Base-by-base conservation (phyloP, 306 rosid genomes). In the Quercus alba region DNA sequence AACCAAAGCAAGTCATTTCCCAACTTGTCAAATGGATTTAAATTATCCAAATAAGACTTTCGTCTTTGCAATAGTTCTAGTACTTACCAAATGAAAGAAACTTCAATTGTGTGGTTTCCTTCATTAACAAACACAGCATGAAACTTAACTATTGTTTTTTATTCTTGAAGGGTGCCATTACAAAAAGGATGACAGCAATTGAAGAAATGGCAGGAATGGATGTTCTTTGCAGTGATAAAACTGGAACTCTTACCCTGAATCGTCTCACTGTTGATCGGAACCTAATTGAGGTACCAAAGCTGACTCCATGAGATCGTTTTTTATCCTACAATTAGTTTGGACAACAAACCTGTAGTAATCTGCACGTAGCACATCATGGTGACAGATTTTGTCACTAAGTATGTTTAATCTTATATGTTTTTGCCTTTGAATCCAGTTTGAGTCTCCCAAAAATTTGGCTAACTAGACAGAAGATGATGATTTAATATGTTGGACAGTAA, bases 191-290 rank as follows among this genome's bases (percentile, higher is more conserved):
- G 97, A 93, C 97, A 35, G 97, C 97, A 81, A 93, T 93, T 67
- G 97, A 91, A 85, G 97, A 93, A 84, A 93, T 93, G 97, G 97
- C 97, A 1, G 97, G 97, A 75, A 93, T 91, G 97, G 97, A 93
- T 84, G 94, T 91, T 58, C 88, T 93, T 54, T 93, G 97, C 89
- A 93, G 97, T 75, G 97, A 93, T 79, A 93, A 91, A 88, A 93
- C 97, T 4, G 97, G 97, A 78, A 93, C 97, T 84, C 97, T 93
- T 35, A 93, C 97, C 33, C 83, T 93, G 72, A 93, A 93, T 78
- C 97, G 97, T 74, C 93, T 93, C 64, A 82, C 91, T 18, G 97
- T 93, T 68, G 97, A 93, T 84, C 46, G 71, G 85, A 93, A 84
- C 78, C 90, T 93, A 63, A 56, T 93, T 1, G 97, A 93, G 97